A percentile compares a stretch with the other conserved stretches of the same genome.
phyloP scores from a whole-genome alignment of 2,329 filamentous ascomycete species.

The Xylariales sp. region DNA sequence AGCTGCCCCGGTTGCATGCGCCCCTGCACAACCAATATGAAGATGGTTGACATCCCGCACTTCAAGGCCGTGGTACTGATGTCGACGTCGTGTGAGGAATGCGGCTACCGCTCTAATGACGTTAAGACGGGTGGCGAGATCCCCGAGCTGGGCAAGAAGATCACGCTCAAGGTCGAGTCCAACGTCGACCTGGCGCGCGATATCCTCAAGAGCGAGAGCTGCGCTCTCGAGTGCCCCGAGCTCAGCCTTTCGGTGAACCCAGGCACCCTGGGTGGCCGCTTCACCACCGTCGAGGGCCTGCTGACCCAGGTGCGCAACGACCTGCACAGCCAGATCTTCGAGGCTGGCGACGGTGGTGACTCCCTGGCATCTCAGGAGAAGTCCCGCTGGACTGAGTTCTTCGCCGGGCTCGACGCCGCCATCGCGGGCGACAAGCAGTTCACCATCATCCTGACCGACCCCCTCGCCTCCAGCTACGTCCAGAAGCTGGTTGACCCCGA shows the following conservation, averaged over 20 bases:
- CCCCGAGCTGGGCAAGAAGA: constrained; percentile 78
- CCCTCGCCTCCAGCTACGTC: constrained; percentile 88
- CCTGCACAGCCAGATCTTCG: constrained; percentile 82
- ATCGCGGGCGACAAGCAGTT: constrained; percentile 79
- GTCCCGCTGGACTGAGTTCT: constrained; percentile 76
- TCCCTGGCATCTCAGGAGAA: constrained; percentile 65
- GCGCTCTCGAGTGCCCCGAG: constrained; percentile 80
- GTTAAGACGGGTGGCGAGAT: constrained; percentile 96
- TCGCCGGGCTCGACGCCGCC: constrained; percentile 68
- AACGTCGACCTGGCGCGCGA: constrained; percentile 78
- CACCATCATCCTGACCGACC: constrained; percentile 79
- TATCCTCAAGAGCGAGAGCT: constrained; percentile 94
- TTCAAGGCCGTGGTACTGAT: constrained; percentile 98
- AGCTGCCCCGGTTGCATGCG: constrained; percentile 88
- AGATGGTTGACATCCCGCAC: constrained; percentile 96
- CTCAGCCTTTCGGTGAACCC: constrained; percentile 84
- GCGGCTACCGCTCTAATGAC: constrained; percentile 92
- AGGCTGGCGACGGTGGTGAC: constrained; percentile 72
- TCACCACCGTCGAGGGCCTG: constrained; percentile 94
- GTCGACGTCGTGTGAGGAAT: constrained; percentile 87
- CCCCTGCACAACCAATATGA: constrained; percentile 89
- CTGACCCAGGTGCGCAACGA: constrained; percentile 90
- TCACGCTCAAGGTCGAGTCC: constrained; percentile 68
- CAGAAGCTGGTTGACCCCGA: constrained; percentile 79
- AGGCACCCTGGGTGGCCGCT: constrained; percentile 89